Percentiles rank a stretch among this genome's conserved stretches.
phyloP scores from a whole-genome alignment of 331 rosid genomes.

The Acacia concinna region DNA sequence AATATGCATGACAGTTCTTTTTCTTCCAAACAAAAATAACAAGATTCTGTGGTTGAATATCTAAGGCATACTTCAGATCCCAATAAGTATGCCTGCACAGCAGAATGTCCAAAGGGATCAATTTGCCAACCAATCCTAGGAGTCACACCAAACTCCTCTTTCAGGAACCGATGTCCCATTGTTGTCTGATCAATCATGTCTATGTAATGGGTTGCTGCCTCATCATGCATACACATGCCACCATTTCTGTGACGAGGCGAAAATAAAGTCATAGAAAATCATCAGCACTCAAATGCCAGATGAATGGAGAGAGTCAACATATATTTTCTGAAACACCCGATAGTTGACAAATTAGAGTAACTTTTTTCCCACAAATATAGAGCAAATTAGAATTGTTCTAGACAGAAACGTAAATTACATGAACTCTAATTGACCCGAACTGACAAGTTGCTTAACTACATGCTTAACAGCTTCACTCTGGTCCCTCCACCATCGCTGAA shows the following conservation, averaged over 20 bases:
- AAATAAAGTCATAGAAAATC: slow-evolving; percentile 28
- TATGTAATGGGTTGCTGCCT: slow-evolving; percentile 81
- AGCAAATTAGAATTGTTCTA: background rate
- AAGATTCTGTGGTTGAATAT: slow-evolving; percentile 28
- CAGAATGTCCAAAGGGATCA: slow-evolving; percentile 97
- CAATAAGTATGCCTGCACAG: slow-evolving; percentile 90
- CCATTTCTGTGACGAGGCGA: slow-evolving; percentile 65
- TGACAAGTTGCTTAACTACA: slow-evolving; percentile 63
- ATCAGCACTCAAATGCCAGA: slow-evolving; percentile 10
- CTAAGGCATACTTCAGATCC: slow-evolving; percentile 76
- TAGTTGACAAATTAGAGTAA: background rate
- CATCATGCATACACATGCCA: slow-evolving; percentile 97
- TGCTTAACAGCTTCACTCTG: slow-evolving; percentile 67
- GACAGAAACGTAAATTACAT: slow-evolving; percentile 51
- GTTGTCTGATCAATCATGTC: slow-evolving; percentile 97
- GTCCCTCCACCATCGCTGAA: slow-evolving; percentile 94
- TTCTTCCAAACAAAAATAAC: slow-evolving; percentile 28
- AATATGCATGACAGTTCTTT: background rate
- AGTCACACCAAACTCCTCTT: slow-evolving; percentile 64
- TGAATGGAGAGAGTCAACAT: background rate
- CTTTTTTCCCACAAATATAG: background rate
- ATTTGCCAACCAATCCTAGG: slow-evolving; percentile 99
- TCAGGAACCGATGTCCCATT: slow-evolving; percentile 78
- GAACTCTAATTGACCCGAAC: slow-evolving; percentile 88
- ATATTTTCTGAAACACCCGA: slow-evolving; percentile 19